Conservation (phyloP, 495 filamentous ascomycete genomes). For the Tuber magnatum region DNA sequence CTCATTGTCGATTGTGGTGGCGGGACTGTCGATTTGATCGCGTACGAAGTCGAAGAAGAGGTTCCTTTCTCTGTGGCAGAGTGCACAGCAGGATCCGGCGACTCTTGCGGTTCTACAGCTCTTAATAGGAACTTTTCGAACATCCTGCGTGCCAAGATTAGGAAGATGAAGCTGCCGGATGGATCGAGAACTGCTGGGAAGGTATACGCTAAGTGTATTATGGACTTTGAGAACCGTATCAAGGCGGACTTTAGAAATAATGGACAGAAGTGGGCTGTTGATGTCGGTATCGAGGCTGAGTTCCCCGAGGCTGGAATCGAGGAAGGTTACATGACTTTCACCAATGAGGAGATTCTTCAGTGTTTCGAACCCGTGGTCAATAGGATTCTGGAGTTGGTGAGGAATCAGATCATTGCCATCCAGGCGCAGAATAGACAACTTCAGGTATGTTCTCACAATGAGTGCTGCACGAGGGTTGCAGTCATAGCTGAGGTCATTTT, state of each 20-base stretch:
- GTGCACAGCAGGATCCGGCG: slow-evolving; percentile 69
- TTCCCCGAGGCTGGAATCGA: slow-evolving; percentile 73
- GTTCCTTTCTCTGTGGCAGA: slow-evolving; percentile 68
- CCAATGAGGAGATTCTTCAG: slow-evolving; percentile 72
- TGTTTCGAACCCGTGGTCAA: slow-evolving; percentile 77
- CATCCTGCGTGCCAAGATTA: slow-evolving; percentile 69
- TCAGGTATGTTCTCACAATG: slow-evolving; percentile 50
- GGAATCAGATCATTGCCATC: slow-evolving; percentile 75
- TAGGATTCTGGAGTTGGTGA: slow-evolving; percentile 66
- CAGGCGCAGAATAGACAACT: slow-evolving; percentile 65
- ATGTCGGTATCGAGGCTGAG: slow-evolving; percentile 66
- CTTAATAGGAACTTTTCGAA: slow-evolving; percentile 78
- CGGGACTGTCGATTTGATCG: slow-evolving; percentile 73
- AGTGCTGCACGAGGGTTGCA: neutral
- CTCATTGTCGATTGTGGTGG: slow-evolving; percentile 74
- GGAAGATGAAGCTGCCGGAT: slow-evolving; percentile 77
- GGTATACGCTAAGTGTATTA: slow-evolving; percentile 76
- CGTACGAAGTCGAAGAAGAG: slow-evolving; percentile 74
- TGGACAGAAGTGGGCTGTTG: slow-evolving; percentile 76
- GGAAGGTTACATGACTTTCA: slow-evolving; percentile 77
- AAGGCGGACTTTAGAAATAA: slow-evolving; percentile 80
- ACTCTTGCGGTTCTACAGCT: slow-evolving; percentile 68
- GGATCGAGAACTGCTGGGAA: slow-evolving; percentile 67
- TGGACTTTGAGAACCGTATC: slow-evolving; percentile 78
- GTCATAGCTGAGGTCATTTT: slow-evolving; percentile 30